phyloP scores from a whole-genome alignment of 768 basidiomycete species.

The Tricholoma sp. region DNA sequence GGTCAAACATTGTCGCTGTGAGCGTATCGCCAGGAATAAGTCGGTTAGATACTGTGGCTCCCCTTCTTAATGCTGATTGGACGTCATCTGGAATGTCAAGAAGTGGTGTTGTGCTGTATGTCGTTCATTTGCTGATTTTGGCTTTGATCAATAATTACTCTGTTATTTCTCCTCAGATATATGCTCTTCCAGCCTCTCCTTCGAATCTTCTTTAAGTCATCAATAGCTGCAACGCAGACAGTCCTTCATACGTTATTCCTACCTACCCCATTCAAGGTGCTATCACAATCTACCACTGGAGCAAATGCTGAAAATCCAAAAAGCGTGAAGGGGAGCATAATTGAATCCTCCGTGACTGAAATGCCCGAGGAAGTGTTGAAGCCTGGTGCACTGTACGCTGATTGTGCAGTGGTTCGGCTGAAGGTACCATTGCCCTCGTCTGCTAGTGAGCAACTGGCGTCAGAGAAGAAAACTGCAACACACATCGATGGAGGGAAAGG shows the following conservation, averaged over 20 bases:
- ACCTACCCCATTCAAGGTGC: slow-evolving; percentile 70
- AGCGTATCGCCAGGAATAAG: slow-evolving; percentile 75
- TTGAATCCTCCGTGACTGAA: slow-evolving; percentile 15
- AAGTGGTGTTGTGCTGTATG: slow-evolving; percentile 47
- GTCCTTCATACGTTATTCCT: slow-evolving; percentile 81
- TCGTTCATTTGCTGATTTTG: slow-evolving; percentile 14
- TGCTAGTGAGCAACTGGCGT: slow-evolving; percentile 5
- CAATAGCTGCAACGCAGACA: slow-evolving; percentile 60
- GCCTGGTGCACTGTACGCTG: slow-evolving; percentile 72
- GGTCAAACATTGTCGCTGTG: slow-evolving; percentile 72
- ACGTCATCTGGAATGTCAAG: slow-evolving; percentile 32
- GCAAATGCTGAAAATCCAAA: slow-evolving; percentile 2
- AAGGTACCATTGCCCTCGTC: slow-evolving; percentile 25
- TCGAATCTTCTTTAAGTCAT: slow-evolving; percentile 64
- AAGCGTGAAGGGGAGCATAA: slow-evolving; percentile 5
- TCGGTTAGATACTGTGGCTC: slow-evolving; percentile 61
- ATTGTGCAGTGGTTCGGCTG: slow-evolving; percentile 62
- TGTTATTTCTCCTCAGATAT: slow-evolving; percentile 41
- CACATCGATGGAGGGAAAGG: slow-evolving; percentile 14
- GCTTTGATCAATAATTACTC: neutral
- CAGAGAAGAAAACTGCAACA: slow-evolving; percentile 18
- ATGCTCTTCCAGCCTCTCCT: slow-evolving; percentile 62
- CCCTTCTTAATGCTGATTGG: slow-evolving; percentile 47
- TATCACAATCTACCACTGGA: slow-evolving; percentile 19
- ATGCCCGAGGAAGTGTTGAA: slow-evolving; percentile 62